These are phyloP conservation scores for Teratosphaeria epicoccoides DNA, from an alignment of 2,329 filamentous ascomycete genomes.

Conservation along the genomic window DNA sequence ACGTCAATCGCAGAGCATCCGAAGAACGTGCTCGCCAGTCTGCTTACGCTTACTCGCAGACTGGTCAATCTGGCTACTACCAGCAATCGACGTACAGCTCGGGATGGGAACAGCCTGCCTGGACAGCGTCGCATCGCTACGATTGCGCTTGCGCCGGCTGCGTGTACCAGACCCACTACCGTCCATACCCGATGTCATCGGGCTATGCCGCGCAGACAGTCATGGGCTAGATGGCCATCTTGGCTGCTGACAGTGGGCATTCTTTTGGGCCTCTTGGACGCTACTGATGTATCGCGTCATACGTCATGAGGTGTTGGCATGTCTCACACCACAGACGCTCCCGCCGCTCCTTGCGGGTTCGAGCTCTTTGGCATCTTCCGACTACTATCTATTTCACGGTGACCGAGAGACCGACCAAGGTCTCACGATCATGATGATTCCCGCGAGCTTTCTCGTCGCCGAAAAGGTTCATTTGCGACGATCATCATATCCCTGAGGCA, in stretches of 20 bases:
- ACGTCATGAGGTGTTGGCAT: not conserved
- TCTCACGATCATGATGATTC: not conserved
- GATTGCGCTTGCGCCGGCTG: constrained; percentile 27
- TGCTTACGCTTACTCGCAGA: constrained; percentile 20
- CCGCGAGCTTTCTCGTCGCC: not conserved
- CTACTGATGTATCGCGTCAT: not conserved
- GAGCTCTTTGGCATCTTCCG: not conserved
- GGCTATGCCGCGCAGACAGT: constrained; percentile 26
- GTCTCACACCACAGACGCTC: not conserved
- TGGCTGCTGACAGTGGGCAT: not conserved
- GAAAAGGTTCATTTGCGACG: not conserved
- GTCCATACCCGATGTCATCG: constrained; percentile 23
- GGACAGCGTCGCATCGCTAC: constrained; percentile 24
- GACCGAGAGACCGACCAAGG: not conserved
- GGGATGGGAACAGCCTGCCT: constrained; percentile 25
- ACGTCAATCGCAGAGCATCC: constrained; percentile 22
- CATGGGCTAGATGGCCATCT: constrained; percentile 18
- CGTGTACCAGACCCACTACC: constrained; percentile 25
- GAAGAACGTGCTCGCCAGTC: constrained; percentile 24
- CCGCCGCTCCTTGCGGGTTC: not conserved
- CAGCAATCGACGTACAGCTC: constrained; percentile 19
- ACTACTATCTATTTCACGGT: not conserved
- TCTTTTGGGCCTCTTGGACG: not conserved
- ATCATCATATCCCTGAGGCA: not conserved
- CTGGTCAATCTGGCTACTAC: constrained; percentile 18